These are phyloP conservation scores for Orbilia javanica DNA, from an alignment of 2,329 filamentous ascomycete genomes.

Conservation along the genomic window DNA sequence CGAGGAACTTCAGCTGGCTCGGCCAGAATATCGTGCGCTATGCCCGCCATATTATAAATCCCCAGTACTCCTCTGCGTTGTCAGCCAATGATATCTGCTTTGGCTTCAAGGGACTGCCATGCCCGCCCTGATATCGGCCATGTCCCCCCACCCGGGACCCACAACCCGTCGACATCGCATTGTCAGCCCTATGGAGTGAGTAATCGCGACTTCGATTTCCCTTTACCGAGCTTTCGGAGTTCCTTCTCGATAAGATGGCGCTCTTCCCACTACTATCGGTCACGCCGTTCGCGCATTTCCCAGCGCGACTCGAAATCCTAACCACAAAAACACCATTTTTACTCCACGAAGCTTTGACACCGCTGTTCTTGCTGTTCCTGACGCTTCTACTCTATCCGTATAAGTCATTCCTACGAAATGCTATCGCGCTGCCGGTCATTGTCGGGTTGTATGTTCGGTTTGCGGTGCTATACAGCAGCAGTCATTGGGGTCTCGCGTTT, in stretches of 20 bases:
- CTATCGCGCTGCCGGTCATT: conserved; percentile 44
- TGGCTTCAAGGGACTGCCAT: conserved; percentile 10
- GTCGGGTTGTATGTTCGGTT: conserved; percentile 44
- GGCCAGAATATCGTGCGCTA: no score
- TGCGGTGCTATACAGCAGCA: conserved; percentile 35
- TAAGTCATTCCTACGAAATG: conserved; percentile 43
- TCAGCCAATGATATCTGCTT: conserved; percentile 20
- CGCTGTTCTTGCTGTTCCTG: conserved; percentile 36
- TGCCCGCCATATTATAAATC: no score
- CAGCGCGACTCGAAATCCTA: conserved; percentile 34
- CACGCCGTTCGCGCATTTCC: conserved; percentile 31
- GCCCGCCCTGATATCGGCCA: conserved; percentile 6
- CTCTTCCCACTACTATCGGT: conserved; percentile 35
- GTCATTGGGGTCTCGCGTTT: conserved; percentile 56
- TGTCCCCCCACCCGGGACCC: conserved; percentile 1
- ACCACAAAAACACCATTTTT: conserved; percentile 29
- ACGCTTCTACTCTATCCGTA: conserved; percentile 39
- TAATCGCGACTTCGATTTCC: background rate
- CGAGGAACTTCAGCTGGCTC: background rate
- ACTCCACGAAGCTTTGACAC: conserved; percentile 45
- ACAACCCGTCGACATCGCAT: conserved; percentile 5
- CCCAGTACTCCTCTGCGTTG: no score
- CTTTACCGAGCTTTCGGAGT: background rate
- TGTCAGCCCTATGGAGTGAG: conserved; percentile 1
- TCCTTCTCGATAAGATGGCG: conserved; percentile 19